These are phyloP conservation scores for Favolaschia claudopus DNA, from an alignment of 768 basidiomycete genomes.

Conservation along the genomic window DNA sequence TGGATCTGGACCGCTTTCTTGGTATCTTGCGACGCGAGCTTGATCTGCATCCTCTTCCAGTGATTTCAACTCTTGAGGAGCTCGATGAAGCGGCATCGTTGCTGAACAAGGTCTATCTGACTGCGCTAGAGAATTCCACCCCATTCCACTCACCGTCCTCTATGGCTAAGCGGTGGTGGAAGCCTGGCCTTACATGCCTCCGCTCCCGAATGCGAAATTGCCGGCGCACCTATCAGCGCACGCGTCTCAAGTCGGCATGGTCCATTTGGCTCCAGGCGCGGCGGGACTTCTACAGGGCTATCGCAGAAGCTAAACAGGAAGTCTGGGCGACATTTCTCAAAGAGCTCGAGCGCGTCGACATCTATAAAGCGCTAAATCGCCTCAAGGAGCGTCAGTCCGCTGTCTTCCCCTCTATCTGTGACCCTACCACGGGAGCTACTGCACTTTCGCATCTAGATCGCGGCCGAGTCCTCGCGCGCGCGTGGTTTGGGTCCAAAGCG, in stretches of 20 bases:
- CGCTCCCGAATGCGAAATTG: neutral
- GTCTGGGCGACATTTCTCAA: neutral
- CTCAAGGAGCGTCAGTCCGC: neutral
- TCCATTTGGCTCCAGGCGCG: too few species aligned
- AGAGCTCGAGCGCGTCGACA: neutral
- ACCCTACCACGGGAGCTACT: neutral
- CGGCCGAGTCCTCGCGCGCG: neutral
- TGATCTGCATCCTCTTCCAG: neutral
- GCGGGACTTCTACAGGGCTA: neutral
- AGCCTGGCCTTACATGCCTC: neutral
- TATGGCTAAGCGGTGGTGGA: neutral
- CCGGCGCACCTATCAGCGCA: too few species aligned
- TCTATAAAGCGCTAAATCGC: neutral
- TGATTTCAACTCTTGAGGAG: neutral
- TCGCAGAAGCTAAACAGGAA: neutral
- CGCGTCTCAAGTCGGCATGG: too few species aligned
- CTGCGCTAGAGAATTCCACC: neutral
- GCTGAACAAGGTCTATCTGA: neutral
- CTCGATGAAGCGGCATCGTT: neutral
- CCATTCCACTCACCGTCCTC: neutral
- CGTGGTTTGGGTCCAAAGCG: neutral
- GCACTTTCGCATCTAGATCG: neutral
- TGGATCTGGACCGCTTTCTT: neutral
- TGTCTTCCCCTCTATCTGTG: constrained; percentile 1
- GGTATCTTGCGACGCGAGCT: neutral